A percentile compares a stretch with the other conserved stretches of the same genome.
phyloP scores from a whole-genome alignment of 2,329 filamentous ascomycete species.

The Colletotrichum trifolii region DNA sequence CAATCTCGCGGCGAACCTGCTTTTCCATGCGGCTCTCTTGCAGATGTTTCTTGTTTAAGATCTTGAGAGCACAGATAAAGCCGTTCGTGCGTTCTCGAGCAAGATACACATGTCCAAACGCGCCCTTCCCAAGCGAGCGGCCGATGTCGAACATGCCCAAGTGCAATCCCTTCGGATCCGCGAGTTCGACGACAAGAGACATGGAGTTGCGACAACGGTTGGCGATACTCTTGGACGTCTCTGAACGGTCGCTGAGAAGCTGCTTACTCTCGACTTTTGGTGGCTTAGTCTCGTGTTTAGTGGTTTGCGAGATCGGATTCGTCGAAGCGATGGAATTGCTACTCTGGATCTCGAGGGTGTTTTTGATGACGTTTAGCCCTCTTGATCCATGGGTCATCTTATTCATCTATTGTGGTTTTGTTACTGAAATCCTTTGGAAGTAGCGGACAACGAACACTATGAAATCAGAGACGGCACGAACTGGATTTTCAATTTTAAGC shows the following conservation, averaged over 20 bases:
- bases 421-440: no score
- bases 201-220: slow-evolving; percentile 62
- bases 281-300: slow-evolving; percentile 62
- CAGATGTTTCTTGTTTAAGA: slow-evolving; percentile 85
- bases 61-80: slow-evolving; percentile 88
- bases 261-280: slow-evolving; percentile 66
- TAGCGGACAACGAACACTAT: no score
- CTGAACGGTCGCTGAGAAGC: slow-evolving; percentile 52
- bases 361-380: slow-evolving; percentile 86
- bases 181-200: slow-evolving; percentile 67
- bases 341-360: slow-evolving; percentile 83
- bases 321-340: slow-evolving; percentile 73
- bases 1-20: slow-evolving; percentile 87
- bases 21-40: slow-evolving; percentile 84
- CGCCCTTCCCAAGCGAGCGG: slow-evolving; percentile 85
- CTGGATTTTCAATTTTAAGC: no score
- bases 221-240: slow-evolving; percentile 60
- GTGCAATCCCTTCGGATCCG: slow-evolving; percentile 75
- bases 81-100: slow-evolving; percentile 81
- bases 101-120: slow-evolving; percentile 88
- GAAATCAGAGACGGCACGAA: no score
- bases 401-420: no score
- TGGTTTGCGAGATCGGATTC: slow-evolving; percentile 74
- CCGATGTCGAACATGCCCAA: slow-evolving; percentile 96
- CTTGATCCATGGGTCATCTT: slow-evolving; percentile 66